Evolutionary conservation across 305 asterid genomes (phyloP), one percentile per base, ranked within the genome.

Genomic region (Petunia hybrid): DNA sequence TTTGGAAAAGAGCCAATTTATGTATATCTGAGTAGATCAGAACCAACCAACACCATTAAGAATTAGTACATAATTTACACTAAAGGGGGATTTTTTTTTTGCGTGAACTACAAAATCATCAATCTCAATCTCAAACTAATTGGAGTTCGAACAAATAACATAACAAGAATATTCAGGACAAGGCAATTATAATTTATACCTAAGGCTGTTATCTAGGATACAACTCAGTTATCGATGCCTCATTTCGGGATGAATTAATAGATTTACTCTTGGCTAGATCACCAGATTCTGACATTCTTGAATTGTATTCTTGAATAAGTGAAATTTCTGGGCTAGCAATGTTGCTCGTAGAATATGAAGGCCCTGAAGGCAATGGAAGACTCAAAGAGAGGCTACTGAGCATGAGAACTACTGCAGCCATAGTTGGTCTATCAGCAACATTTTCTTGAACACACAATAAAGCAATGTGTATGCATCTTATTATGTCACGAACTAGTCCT

Each of bases 381-480:
- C 53, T 61, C 14, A 42, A 9, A 1, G 79, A 77, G 40, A 40
- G 74, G 66, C 77, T 77, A 14, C 56, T 73, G 3, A 85, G 83
- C 85, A 80, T 81, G 10, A 56, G 81, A 79, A 83, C 57, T 45
- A 86, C 82, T 4, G 82, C 13, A 1, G 80, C 59, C 85, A 83
- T 81, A 14, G 68, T 78, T 65, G 89, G 85, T 60, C 87, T 83
- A 14, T 35, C 35, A 14, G 40, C 41, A 10, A 16, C 68, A 75
- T 74, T 61, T 63, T 86, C 87, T 79, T 86, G 83, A 22, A 81
- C 85, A 42, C 88, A 86, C 38, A 84, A 56, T 66, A 86, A 59
- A 3, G 79, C 85, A 31, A 83, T 64, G 12, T 73, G 88, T 43
- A 81, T 74, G 73, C 85, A 81, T 78, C 85, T 76, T 39, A 76